Percentiles rank a stretch among this genome's conserved stretches.
phyloP scores from a whole-genome alignment of 176 grass and related monocot species.

The Thinopyrum elongatum region DNA sequence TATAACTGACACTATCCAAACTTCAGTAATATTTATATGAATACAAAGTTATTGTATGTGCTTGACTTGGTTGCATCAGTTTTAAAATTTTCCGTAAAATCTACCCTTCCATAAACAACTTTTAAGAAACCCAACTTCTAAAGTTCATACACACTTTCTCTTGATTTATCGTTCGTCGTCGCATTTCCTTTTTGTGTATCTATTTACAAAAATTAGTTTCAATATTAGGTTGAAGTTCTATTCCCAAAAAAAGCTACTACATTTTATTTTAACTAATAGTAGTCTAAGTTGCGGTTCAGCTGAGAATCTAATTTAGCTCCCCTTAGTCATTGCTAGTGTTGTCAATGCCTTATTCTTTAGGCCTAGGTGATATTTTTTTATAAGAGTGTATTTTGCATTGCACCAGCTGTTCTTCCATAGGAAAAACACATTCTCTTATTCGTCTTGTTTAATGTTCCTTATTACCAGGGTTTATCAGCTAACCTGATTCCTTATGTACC shows the following conservation, averaged over 20 bases:
- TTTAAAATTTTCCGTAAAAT: neutral
- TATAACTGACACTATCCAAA: neutral
- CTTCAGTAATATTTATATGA: neutral
- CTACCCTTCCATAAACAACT: neutral
- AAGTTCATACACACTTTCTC: neutral
- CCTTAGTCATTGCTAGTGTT: neutral
- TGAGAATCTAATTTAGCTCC: neutral
- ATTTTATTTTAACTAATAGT: neutral
- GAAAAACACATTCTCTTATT: neutral
- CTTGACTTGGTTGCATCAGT: neutral
- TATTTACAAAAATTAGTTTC: slow-evolving; percentile 1
- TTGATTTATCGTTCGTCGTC: neutral
- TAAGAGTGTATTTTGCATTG: neutral
- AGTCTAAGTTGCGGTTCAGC: neutral
- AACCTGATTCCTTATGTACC: neutral
- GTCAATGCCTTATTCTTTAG: slow-evolving; percentile 8
- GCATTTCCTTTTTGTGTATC: neutral
- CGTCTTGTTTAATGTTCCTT: slow-evolving; percentile 1
- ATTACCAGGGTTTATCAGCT: neutral
- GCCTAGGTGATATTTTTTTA: neutral
- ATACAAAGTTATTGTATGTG: neutral
- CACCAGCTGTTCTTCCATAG: slow-evolving; percentile 9
- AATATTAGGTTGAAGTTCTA: neutral
- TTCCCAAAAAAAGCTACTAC: neutral
- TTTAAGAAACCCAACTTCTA: neutral